phyloP scores from a whole-genome alignment of 352 stramenopile genomes.

The Globisporangium polare region DNA sequence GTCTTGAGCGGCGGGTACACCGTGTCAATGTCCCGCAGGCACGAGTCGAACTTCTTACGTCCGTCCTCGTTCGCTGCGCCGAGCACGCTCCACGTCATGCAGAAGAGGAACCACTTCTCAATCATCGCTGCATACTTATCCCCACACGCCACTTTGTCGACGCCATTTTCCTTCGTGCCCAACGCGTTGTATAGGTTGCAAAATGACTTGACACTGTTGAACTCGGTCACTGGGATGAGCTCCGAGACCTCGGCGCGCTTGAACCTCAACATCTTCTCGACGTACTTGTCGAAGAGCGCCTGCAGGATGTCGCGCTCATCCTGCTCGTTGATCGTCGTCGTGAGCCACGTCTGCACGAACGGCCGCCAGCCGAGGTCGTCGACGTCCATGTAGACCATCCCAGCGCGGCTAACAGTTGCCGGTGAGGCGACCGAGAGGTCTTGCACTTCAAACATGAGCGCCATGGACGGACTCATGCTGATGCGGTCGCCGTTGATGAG shows the following conservation, averaged over 20 bases:
- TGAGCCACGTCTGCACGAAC: constrained; percentile 75
- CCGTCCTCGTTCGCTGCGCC: constrained; percentile 83
- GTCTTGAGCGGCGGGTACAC: constrained; percentile 90
- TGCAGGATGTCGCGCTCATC: constrained; percentile 73
- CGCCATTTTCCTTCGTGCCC: constrained; percentile 60
- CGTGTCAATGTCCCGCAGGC: constrained; percentile 89
- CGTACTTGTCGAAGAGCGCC: constrained; percentile 78
- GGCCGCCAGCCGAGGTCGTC: constrained; percentile 77
- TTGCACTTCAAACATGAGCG: constrained; percentile 94
- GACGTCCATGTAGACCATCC: constrained; percentile 94
- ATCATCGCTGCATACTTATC: constrained; percentile 66
- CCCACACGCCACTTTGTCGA: constrained; percentile 54
- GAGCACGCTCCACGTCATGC: constrained; percentile 84
- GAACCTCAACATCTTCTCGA: constrained; percentile 69
- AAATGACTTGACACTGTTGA: constrained; percentile 82
- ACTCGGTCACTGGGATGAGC: constrained; percentile 72
- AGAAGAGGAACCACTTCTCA: constrained; percentile 87
- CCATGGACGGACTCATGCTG: constrained; percentile 81
- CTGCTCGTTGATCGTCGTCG: constrained; percentile 48
- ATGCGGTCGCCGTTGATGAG: constrained; percentile 87
- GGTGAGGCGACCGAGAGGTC: constrained; percentile 92
- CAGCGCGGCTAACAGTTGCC: constrained; percentile 90
- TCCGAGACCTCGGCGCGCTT: constrained; percentile 64
- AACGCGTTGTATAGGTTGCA: constrained; percentile 85
- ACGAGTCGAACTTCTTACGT: constrained; percentile 83